Evolutionary conservation across 768 basidiomycete species (phyloP), one percentile per base, ranked within the genome.

Genomic region (Suillus subluteus): DNA sequence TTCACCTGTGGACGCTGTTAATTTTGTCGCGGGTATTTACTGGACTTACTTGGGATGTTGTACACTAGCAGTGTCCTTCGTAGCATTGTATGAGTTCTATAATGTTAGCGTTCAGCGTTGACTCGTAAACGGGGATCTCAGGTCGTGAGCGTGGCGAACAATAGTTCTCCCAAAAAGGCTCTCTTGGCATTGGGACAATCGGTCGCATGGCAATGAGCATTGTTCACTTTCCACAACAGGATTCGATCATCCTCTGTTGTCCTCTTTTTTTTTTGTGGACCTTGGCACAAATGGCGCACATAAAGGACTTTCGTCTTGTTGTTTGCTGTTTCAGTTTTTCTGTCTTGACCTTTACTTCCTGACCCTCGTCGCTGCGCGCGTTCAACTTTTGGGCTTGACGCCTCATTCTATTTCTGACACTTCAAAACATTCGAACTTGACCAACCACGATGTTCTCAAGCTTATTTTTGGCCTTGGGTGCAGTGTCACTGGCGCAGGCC

Each of bases 341-440:
- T 56, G 26, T 21, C 32, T 58, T 55, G 18, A 40, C 46, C 46
- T 35, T 62, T 30, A 9, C 37, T 21, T 66, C 52, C 55, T n/a
- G 2, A 56, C 54, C 35, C 40, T 65, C 58, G 48, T 55, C 59
- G 64, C 67, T 65, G 67, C 21, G 67, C 65, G 62, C 66, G 56
- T 37, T 62, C 21, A 37, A 18, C 23, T 55, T 63, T 21, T 15
- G 15, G 62, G 62, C 66, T 62, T 63, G 67, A 58, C 48, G 65
- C 67, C 67, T 66, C 16, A 21, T 62, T 58, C 21, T 41, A 48
- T 67, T 62, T 63, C 30, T 46, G 30, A 30, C 40, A 38, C 59
- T 52, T 35, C 35, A 23, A 62, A 63, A 54, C 35, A 52, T 62
- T 48, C 21, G 62, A 23, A 44, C 26, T 62, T 26, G 26, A 26